Evolutionary conservation across 2,329 filamentous ascomycete species (phyloP).

Genomic region (Graphilbum fragrans): DNA sequence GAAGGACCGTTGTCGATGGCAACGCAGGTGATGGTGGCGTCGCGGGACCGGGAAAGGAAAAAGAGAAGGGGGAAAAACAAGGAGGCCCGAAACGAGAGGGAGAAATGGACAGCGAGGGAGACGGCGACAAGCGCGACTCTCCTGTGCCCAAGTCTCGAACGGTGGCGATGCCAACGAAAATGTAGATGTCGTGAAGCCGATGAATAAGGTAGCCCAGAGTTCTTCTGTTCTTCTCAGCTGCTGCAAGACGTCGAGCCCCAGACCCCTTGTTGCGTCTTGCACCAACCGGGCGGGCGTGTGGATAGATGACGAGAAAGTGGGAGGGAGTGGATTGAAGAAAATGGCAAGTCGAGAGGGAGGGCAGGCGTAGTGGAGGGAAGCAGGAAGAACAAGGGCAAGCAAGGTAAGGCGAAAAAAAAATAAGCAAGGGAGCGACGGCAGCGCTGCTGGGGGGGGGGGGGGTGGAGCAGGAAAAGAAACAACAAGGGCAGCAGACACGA

Average conservation of each 20-base stretch:
- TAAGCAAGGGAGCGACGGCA: background rate
- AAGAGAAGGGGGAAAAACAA: background rate
- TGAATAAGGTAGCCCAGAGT: too few species aligned
- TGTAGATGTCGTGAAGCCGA: too few species aligned
- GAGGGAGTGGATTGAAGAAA: background rate
- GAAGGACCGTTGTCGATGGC: too few species aligned
- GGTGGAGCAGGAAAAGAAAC: background rate
- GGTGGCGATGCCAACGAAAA: too few species aligned
- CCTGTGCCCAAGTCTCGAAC: too few species aligned
- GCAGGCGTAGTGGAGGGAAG: background rate
- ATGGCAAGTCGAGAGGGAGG: background rate
- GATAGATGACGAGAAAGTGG: background rate
- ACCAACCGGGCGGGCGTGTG: slow-evolving; percentile 2
- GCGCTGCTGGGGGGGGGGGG: background rate
- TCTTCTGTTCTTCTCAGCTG: background rate
- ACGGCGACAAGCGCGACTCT: too few species aligned
- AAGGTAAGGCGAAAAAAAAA: background rate
- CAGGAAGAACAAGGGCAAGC: background rate
- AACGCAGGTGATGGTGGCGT: too few species aligned
- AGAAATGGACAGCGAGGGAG: too few species aligned
- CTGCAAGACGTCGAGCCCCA: slow-evolving; percentile 1
- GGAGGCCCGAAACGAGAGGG: too few species aligned
- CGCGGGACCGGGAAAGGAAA: background rate
- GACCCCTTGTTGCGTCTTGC: slow-evolving; percentile 7
- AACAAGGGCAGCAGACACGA: background rate